Conservation (phyloP, 2,329 filamentous ascomycete genomes). For the Colletotrichum shisoi region DNA sequence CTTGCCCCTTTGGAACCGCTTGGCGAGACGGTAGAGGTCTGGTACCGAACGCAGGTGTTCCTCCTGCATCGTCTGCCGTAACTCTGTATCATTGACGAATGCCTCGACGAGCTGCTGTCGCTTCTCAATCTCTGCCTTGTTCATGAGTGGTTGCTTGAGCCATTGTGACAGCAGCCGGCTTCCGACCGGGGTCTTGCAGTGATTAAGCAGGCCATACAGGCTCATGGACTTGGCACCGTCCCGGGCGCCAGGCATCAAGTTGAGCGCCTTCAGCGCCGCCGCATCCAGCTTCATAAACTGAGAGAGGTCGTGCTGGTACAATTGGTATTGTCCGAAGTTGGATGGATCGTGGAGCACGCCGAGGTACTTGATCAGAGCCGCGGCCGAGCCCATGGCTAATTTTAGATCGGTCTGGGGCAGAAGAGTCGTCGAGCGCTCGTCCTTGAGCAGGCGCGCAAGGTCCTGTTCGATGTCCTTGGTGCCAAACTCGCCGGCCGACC, state of each 20-base stretch:
- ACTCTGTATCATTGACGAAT: constrained; percentile 89
- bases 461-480: constrained; percentile 96
- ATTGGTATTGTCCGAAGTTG: constrained; percentile 95
- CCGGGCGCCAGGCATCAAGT: constrained; percentile 93
- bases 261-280: constrained; percentile 89
- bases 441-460: constrained; percentile 83
- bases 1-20: constrained; percentile 90
- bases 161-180: constrained; percentile 91
- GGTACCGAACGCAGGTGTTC: constrained; percentile 92
- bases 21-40: constrained; percentile 90
- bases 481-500: constrained; percentile 78
- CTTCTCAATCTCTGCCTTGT: constrained; percentile 83
- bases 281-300: constrained; percentile 99
- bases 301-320: constrained; percentile 95
- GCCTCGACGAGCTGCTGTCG: constrained; percentile 94
- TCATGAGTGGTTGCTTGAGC: constrained; percentile 98
- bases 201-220: constrained; percentile 89
- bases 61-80: constrained; percentile 95
- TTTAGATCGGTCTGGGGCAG: constrained; percentile 92
- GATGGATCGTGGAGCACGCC: constrained; percentile 87
- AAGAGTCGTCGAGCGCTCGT: constrained; percentile 78
- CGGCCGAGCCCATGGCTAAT: constrained; percentile 92
- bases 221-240: constrained; percentile 99
- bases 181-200: constrained; percentile 95
- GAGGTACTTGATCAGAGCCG: constrained; percentile 93